Percentiles rank a stretch among this genome's conserved stretches.
These are phyloP conservation scores for Epichloe coenophiala DNA, from an alignment of 2,329 filamentous ascomycete genomes.

Conservation along the genomic window DNA sequence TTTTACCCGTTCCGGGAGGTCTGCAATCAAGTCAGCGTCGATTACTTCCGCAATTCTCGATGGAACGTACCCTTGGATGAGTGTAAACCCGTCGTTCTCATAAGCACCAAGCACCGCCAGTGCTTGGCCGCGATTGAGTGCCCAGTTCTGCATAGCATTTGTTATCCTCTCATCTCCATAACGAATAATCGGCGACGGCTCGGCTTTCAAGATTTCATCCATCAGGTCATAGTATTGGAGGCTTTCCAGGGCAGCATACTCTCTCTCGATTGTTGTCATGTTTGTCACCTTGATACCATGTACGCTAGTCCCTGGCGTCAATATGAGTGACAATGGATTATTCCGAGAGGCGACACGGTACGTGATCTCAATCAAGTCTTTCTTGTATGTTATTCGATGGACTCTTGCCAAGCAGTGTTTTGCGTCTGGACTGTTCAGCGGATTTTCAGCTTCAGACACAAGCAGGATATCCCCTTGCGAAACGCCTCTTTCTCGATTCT, in stretches of 20 bases:
- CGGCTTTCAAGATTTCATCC: constrained; percentile 78
- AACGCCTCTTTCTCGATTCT: constrained; percentile 59
- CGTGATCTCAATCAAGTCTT: constrained; percentile 67
- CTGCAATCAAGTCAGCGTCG: constrained; percentile 29
- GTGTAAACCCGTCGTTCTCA: constrained; percentile 92
- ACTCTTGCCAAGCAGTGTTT: constrained; percentile 81
- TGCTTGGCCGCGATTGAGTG: constrained; percentile 77
- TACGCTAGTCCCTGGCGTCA: constrained; percentile 58
- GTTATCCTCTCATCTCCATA: constrained; percentile 64
- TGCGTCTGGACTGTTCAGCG: constrained; percentile 49
- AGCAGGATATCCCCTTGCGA: constrained; percentile 82
- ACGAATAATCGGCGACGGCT: constrained; percentile 74
- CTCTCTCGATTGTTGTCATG: constrained; percentile 86
- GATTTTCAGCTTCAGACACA: constrained; percentile 60
- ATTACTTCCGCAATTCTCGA: neutral
- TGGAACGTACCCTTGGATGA: constrained; percentile 66
- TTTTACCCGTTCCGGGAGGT: constrained; percentile 93
- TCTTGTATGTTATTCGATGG: constrained; percentile 67
- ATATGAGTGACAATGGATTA: constrained; percentile 44
- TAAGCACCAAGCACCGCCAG: constrained; percentile 83
- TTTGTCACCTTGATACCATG: constrained; percentile 77
- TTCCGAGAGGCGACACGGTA: constrained; percentile 64
- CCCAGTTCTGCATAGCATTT: constrained; percentile 61
- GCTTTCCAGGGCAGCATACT: constrained; percentile 83
- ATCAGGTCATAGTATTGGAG: constrained; percentile 93